Conservation (phyloP, 805 yeast genomes). For the Brettanomyces sp. region DNA sequence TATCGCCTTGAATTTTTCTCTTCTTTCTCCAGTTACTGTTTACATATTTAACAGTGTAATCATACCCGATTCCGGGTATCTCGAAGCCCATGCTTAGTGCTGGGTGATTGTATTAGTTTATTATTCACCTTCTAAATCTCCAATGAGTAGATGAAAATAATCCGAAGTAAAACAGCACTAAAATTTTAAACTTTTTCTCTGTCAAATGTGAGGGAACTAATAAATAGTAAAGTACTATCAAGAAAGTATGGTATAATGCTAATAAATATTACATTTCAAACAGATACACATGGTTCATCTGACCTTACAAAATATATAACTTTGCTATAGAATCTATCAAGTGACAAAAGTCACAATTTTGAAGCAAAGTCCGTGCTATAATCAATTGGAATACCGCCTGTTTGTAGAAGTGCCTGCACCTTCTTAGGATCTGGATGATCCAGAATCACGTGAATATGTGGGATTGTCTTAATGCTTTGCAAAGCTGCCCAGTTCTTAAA, state of each 20-base stretch:
- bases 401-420: conserved; percentile 1
- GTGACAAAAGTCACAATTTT: too few relatives aligned
- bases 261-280: too few relatives aligned
- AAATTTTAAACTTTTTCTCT: too few relatives aligned
- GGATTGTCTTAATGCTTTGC: conserved; percentile 57
- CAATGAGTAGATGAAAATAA: too few relatives aligned
- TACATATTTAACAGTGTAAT: not conserved
- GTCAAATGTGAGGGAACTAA: too few relatives aligned
- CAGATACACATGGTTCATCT: too few relatives aligned
- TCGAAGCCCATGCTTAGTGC: not conserved
- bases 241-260: too few relatives aligned
- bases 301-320: too few relatives aligned
- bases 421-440: conserved; percentile 21
- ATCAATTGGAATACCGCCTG: conserved; percentile 6
- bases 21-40: not conserved
- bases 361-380: conserved; percentile 1
- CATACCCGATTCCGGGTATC: not conserved
- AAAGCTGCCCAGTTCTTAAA: conserved; percentile 63
- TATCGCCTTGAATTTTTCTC: not conserved
- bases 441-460: conserved; percentile 63
- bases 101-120: too few relatives aligned
- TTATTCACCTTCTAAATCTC: too few relatives aligned
- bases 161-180: too few relatives aligned
- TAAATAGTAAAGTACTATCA: too few relatives aligned
- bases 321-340: not conserved